These are phyloP conservation scores for Plantago ovata DNA, from an alignment of 257 asterid genomes.

Conservation along the genomic window DNA sequence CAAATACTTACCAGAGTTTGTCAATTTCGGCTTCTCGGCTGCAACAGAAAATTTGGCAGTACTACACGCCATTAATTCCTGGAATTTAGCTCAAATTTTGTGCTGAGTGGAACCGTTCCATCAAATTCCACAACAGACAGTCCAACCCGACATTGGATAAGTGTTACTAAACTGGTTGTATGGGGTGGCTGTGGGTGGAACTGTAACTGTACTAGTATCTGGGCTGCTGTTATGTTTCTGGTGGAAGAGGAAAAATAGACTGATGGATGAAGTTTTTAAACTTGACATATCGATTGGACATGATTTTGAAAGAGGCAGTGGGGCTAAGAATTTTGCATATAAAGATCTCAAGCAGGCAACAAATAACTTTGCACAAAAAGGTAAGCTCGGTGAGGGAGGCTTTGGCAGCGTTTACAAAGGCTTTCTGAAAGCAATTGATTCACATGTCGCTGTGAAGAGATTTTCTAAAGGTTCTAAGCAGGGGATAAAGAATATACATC, in stretches of 20 bases:
- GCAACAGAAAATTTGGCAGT: slow-evolving; percentile 19
- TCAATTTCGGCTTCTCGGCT: slow-evolving; percentile 36
- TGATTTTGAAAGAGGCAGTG: slow-evolving; percentile 22
- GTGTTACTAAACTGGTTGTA: slow-evolving; percentile 5
- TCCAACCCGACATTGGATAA: not conserved
- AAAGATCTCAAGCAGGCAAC: slow-evolving; percentile 19
- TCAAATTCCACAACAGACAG: not conserved
- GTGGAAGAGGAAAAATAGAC: slow-evolving; percentile 12
- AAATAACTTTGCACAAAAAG: slow-evolving; percentile 5
- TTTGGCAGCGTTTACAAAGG: slow-evolving; percentile 35
- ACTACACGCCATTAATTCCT: slow-evolving; percentile 15
- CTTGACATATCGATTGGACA: slow-evolving; percentile 7
- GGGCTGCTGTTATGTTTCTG: not conserved
- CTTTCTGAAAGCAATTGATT: slow-evolving; percentile 2
- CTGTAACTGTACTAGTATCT: not conserved
- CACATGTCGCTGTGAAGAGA: slow-evolving; percentile 27
- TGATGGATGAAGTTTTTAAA: not conserved
- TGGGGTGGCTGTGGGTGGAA: slow-evolving; percentile 20
- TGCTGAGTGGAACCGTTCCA: not conserved
- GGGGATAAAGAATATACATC: slow-evolving; percentile 31
- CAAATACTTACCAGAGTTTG: slow-evolving; percentile 30
- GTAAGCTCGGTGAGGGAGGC: slow-evolving; percentile 36
- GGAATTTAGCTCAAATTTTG: slow-evolving; percentile 23
- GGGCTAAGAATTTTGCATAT: slow-evolving; percentile 24
- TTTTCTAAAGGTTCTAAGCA: slow-evolving; percentile 23